Evolutionary conservation across 73 alveolate genomes (phyloP).

Genomic region (Stentor roeselii): DNA sequence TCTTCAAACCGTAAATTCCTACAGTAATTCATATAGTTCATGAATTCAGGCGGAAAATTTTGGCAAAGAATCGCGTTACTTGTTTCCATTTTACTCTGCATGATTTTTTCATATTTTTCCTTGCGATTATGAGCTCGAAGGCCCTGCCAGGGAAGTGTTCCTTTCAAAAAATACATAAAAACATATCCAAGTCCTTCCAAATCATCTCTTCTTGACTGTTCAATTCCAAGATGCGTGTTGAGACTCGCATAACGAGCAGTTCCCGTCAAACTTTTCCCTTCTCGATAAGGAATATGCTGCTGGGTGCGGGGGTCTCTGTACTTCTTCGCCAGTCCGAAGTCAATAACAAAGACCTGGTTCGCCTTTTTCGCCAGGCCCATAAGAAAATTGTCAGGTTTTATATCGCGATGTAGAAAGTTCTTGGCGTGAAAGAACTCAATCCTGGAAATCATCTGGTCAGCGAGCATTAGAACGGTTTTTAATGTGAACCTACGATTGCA

Average conservation of each 20-base stretch:
- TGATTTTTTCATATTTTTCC: constrained; percentile 77
- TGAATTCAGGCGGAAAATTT: constrained; percentile 75
- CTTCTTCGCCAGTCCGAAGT: constrained; percentile 56
- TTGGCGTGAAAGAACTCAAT: constrained; percentile 72
- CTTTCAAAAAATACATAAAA: constrained; percentile 70
- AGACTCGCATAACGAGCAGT: constrained; percentile 37
- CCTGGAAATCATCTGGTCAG: constrained; percentile 75
- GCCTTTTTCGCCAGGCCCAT: constrained; percentile 66
- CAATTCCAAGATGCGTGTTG: constrained; percentile 53
- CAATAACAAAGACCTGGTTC: constrained; percentile 52
- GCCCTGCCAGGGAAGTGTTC: constrained; percentile 85
- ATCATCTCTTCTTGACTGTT: too few relatives aligned
- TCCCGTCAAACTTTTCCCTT: too few relatives aligned
- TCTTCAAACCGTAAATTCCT: constrained; percentile 70
- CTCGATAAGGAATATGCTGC: too few relatives aligned
- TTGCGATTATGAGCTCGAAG: constrained; percentile 64
- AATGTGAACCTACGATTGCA: constrained; percentile 72
- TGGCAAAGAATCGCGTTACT: constrained; percentile 70
- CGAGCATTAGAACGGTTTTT: constrained; percentile 79
- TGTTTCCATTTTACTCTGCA: constrained; percentile 62
- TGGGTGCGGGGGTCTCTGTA: constrained; percentile 42
- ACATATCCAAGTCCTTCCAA: too few relatives aligned
- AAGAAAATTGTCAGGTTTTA: constrained; percentile 79
- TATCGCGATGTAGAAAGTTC: constrained; percentile 78
- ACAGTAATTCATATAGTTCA: constrained; percentile 57